phyloP scores from a whole-genome alignment of 495 filamentous ascomycete genomes.

The Penicillium lividum region DNA sequence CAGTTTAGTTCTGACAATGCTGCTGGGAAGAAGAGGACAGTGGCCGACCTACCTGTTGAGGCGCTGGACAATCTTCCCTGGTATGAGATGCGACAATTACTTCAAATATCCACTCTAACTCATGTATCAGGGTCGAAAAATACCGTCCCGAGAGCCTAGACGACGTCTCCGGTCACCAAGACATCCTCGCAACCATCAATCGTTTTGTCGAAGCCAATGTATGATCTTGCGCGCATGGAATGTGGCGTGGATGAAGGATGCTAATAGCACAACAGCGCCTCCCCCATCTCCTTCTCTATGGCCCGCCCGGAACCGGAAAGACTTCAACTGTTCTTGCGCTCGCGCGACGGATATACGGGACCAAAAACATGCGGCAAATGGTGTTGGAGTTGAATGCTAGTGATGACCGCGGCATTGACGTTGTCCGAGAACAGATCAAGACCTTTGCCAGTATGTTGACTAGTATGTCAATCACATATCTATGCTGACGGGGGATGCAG shows the following conservation, averaged over 20 bases:
- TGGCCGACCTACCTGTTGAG: slow-evolving; percentile 89
- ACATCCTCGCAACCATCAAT: slow-evolving; percentile 96
- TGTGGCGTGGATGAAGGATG: neutral
- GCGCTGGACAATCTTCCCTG: slow-evolving; percentile 94
- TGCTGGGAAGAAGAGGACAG: slow-evolving; percentile 83
- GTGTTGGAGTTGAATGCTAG: slow-evolving; percentile 96
- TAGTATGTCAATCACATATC: neutral
- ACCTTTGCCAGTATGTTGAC: slow-evolving; percentile 77
- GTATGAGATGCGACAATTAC: slow-evolving; percentile 44
- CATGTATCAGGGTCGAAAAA: slow-evolving; percentile 83
- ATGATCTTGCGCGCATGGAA: slow-evolving; percentile 2
- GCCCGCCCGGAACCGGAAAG: slow-evolving; percentile 94
- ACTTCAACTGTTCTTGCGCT: slow-evolving; percentile 93
- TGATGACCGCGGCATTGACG: slow-evolving; percentile 96
- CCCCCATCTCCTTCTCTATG: slow-evolving; percentile 96
- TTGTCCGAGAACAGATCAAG: slow-evolving; percentile 98
- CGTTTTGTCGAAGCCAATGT: slow-evolving; percentile 91
- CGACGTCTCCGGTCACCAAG: slow-evolving; percentile 97
- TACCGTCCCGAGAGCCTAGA: slow-evolving; percentile 85
- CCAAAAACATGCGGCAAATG: slow-evolving; percentile 94
- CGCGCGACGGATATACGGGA: slow-evolving; percentile 88
- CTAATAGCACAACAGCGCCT: slow-evolving; percentile 56
- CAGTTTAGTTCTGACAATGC: slow-evolving; percentile 57
- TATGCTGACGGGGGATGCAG: slow-evolving; percentile 57
- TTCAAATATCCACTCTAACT: neutral